Evolutionary conservation across 2,329 filamentous ascomycete species (phyloP).

Genomic region (Graphiopsis chlorocephala): DNA sequence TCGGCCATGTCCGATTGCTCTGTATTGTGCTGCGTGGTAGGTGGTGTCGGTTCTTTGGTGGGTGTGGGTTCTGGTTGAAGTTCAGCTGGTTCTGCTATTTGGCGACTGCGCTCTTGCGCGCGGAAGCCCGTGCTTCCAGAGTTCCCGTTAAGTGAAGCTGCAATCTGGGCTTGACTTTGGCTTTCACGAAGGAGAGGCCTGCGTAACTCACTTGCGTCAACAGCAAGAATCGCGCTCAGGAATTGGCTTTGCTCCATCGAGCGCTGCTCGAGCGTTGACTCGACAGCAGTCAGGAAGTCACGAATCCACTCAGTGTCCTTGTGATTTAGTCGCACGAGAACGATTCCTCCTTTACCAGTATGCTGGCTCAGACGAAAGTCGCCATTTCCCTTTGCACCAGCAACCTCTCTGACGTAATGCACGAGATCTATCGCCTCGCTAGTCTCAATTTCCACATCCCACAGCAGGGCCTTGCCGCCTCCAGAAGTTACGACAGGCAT

Average conservation of each 20-base stretch:
- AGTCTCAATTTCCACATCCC: slow-evolving; percentile 57
- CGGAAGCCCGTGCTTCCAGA: background rate
- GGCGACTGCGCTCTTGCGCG: background rate
- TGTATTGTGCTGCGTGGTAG: background rate
- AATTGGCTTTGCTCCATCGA: slow-evolving; percentile 89
- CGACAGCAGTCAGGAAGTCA: slow-evolving; percentile 46
- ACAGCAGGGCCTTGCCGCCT: slow-evolving; percentile 75
- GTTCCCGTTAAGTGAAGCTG: background rate
- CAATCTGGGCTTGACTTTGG: slow-evolving; percentile 1
- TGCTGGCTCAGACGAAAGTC: slow-evolving; percentile 31
- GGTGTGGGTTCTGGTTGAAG: background rate
- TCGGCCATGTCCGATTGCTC: background rate
- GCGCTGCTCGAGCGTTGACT: slow-evolving; percentile 71
- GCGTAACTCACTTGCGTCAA: slow-evolving; percentile 70
- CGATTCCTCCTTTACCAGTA: slow-evolving; percentile 55
- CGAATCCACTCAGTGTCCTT: slow-evolving; percentile 40
- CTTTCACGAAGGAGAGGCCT: slow-evolving; percentile 58
- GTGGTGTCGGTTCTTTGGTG: background rate
- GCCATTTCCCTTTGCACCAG: slow-evolving; percentile 65
- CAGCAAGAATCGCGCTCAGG: slow-evolving; percentile 80
- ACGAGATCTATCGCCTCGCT: slow-evolving; percentile 70
- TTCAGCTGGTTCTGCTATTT: background rate
- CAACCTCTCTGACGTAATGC: slow-evolving; percentile 69
- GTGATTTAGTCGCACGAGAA: slow-evolving; percentile 71
- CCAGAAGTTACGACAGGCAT: slow-evolving; percentile 72